Conservation (phyloP, 2,329 filamentous ascomycete species). For the Penicillium sp. region DNA sequence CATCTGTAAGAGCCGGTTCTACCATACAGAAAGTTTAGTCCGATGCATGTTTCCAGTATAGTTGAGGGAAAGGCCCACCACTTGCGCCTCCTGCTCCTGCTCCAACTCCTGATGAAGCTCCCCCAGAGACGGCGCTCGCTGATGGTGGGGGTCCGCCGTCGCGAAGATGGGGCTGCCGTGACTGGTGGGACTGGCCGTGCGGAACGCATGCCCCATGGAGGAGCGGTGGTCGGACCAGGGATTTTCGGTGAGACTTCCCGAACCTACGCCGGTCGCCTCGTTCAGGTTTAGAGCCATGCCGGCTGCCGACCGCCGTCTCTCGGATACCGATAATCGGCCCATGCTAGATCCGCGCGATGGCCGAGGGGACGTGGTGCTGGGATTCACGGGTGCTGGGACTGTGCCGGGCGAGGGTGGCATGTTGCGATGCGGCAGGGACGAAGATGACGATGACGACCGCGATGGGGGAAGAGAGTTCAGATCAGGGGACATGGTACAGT, state of each 20-base stretch:
- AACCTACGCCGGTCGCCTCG: slow-evolving; percentile 23
- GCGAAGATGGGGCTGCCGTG: slow-evolving; percentile 43
- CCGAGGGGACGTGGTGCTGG: slow-evolving; percentile 45
- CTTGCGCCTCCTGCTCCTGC: slow-evolving; percentile 53
- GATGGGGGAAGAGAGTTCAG: slow-evolving; percentile 68
- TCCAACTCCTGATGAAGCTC: slow-evolving; percentile 53
- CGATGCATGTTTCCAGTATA: neutral
- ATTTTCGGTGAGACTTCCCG: slow-evolving; percentile 37
- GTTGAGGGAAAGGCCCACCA: slow-evolving; percentile 35
- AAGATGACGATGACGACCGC: slow-evolving; percentile 44
- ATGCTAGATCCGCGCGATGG: slow-evolving; percentile 37
- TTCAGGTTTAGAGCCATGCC: slow-evolving; percentile 42
- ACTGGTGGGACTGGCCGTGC: slow-evolving; percentile 45
- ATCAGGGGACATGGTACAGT: slow-evolving; percentile 63
- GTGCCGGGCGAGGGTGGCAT: slow-evolving; percentile 49
- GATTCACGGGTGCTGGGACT: slow-evolving; percentile 60
- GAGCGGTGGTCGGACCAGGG: slow-evolving; percentile 39
- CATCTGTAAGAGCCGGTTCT: slow-evolving; percentile 52
- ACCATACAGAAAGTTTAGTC: neutral
- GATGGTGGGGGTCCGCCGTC: slow-evolving; percentile 49
- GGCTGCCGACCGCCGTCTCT: slow-evolving; percentile 44
- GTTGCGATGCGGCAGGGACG: slow-evolving; percentile 33
- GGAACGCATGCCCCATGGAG: slow-evolving; percentile 39
- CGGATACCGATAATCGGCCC: slow-evolving; percentile 38
- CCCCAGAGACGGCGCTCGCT: slow-evolving; percentile 48